phyloP scores from a whole-genome alignment of 1,284 basidiomycete genomes.

The Cerrena zonata region DNA sequence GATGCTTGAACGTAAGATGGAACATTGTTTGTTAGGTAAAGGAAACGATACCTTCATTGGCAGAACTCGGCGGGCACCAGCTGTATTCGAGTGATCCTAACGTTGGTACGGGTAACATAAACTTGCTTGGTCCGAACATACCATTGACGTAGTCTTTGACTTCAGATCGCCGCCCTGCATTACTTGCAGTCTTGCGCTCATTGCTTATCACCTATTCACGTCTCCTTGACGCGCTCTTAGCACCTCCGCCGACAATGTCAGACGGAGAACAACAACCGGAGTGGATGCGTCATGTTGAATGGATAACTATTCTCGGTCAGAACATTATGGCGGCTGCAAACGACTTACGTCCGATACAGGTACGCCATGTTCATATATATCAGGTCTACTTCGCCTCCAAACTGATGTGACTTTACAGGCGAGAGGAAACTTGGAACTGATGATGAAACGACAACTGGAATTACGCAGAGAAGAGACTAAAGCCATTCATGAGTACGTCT shows the following conservation, averaged over 20 bases:
- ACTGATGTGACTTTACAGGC: slow-evolving; percentile 38
- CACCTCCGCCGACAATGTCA: slow-evolving; percentile 48
- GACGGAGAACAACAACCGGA: slow-evolving; percentile 44
- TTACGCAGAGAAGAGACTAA: slow-evolving; percentile 63
- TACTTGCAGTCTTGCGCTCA: slow-evolving; percentile 60
- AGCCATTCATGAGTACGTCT: slow-evolving; percentile 53
- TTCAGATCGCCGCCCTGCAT: slow-evolving; percentile 65
- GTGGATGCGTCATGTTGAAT: slow-evolving; percentile 67
- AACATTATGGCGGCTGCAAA: slow-evolving; percentile 79
- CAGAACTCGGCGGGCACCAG: slow-evolving; percentile 64
- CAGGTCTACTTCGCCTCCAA: not conserved
- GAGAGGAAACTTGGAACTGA: slow-evolving; percentile 62
- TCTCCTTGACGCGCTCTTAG: slow-evolving; percentile 53
- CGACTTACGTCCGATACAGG: slow-evolving; percentile 76
- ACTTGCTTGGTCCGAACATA: not conserved
- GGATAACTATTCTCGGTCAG: slow-evolving; percentile 70
- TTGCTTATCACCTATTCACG: slow-evolving; percentile 67
- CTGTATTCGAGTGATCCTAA: slow-evolving; percentile 66
- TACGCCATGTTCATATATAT: slow-evolving; percentile 21
- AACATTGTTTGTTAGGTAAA: slow-evolving; percentile 47
- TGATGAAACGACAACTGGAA: slow-evolving; percentile 72
- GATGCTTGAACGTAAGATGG: not conserved
- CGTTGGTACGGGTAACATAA: slow-evolving; percentile 47
- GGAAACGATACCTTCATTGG: slow-evolving; percentile 67
- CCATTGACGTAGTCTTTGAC: no score